Evolutionary conservation across 192 early-diverging fungal genomes (phyloP).

Genomic region (Coemansia sp.): DNA sequence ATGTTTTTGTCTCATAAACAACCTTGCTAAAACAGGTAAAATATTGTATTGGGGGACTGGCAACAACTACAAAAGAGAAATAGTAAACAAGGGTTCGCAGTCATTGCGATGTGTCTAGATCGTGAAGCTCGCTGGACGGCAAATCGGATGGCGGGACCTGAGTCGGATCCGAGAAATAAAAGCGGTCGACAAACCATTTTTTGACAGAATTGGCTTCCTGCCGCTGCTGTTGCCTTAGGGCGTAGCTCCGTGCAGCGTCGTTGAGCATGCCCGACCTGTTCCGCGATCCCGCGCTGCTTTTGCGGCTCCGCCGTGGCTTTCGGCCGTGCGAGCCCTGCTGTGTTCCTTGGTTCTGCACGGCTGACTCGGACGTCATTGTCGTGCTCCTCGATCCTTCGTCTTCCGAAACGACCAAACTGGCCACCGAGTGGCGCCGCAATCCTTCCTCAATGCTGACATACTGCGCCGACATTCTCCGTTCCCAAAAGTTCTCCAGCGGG

Average conservation of each 20-base stretch:
- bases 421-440: constrained; percentile 43
- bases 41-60: no score
- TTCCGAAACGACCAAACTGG: constrained; percentile 15
- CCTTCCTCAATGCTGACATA: constrained; percentile 50
- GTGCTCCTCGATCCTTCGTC: constrained; percentile 41
- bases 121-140: constrained; percentile 27
- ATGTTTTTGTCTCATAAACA: no score
- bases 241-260: constrained; percentile 47
- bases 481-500: constrained; percentile 44
- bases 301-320: constrained; percentile 31
- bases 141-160: constrained; percentile 44
- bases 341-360: constrained; percentile 9
- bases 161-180: constrained; percentile 52
- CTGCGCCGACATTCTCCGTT: constrained; percentile 14
- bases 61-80: no score
- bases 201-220: constrained; percentile 37
- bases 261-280: constrained; percentile 24
- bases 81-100: background rate
- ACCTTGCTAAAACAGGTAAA: no score
- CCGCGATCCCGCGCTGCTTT: constrained; percentile 18
- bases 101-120: constrained; percentile 9
- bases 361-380: constrained; percentile 34
- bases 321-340: constrained; percentile 10
- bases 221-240: constrained; percentile 45
- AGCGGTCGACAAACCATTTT: constrained; percentile 50